A percentile compares a stretch with the other conserved stretches of the same genome.
Conservation (phyloP, 2,329 filamentous ascomycete genomes). For the Cadophora sp. region DNA sequence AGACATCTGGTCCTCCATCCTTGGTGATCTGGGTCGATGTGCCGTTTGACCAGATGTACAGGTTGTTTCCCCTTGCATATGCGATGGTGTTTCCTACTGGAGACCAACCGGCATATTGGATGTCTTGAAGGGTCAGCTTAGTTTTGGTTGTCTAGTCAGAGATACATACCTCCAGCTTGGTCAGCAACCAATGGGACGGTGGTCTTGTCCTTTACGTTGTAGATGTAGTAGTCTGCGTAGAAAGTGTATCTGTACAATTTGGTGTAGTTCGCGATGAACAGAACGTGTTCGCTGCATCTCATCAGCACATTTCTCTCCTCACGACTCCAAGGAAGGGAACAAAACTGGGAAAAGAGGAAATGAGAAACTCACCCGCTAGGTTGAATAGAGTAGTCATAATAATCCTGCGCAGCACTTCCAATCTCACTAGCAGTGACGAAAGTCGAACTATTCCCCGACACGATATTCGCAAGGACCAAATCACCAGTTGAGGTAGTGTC, state of each 20-base stretch:
- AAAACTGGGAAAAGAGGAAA: too few relatives aligned
- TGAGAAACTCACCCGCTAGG: slow-evolving; percentile 52
- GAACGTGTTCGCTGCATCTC: slow-evolving; percentile 52
- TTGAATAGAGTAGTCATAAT: slow-evolving; percentile 66
- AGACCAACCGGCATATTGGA: slow-evolving; percentile 71
- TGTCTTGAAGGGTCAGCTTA: slow-evolving; percentile 40
- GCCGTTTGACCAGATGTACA: slow-evolving; percentile 64
- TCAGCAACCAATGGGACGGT: slow-evolving; percentile 62
- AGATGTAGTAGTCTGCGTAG: slow-evolving; percentile 70
- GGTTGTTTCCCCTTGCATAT: slow-evolving; percentile 71
- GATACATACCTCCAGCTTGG: slow-evolving; percentile 47
- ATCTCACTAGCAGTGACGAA: slow-evolving; percentile 66
- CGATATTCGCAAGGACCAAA: slow-evolving; percentile 67
- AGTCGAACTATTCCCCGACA: slow-evolving; percentile 60
- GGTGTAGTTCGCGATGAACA: slow-evolving; percentile 70
- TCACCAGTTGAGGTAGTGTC: slow-evolving; percentile 57
- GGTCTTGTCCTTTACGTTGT: slow-evolving; percentile 64
- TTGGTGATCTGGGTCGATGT: slow-evolving; percentile 58
- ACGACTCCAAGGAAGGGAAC: neutral
- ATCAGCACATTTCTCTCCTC: neutral
- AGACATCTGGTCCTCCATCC: slow-evolving; percentile 66
- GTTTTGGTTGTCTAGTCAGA: neutral
- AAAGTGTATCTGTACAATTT: slow-evolving; percentile 74
- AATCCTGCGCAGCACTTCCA: slow-evolving; percentile 51
- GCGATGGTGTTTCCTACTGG: slow-evolving; percentile 65